Base-by-base conservation (phyloP, 345 rosid species). In the Leavenworthia alabamica region DNA sequence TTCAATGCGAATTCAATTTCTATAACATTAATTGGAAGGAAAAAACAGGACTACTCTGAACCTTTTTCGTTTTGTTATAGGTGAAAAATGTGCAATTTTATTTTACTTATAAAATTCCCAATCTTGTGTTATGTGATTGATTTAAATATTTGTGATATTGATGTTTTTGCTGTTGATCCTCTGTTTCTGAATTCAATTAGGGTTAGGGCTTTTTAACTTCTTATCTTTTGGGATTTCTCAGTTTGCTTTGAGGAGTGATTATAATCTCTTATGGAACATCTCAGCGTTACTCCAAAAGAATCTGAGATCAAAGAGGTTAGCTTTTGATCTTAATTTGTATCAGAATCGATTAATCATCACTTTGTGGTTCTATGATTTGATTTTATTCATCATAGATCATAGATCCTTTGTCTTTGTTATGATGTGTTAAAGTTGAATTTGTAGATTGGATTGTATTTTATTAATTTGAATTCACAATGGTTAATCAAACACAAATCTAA, bases 241-340 rank as follows among this genome's bases (percentile, higher is more conserved):
- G 67, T 37, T 37, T 32, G 66, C 43, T n/a, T 53, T 60, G 36
- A 32, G 16, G n/a, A 68, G 39, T 67, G 60, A 35, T 67, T 67
- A 12, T 0, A 28, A 67, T 37, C 8, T n/a, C 58, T 0, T 27
- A 68, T 70, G 74, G n/a, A n/a, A n/a, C n/a, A n/a, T n/a, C n/a
- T n/a, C n/a, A n/a, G n/a, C n/a, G n/a, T n/a, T n/a, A n/a, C n/a
- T n/a, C n/a, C n/a, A n/a, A n/a, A n/a, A n/a, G 68, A 76, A 64
- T 77, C 83, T 71, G 72, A 71, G 50, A 54, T 36, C 68, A 81
- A 76, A 64, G 89, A 83, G 97, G 96, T 87, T 60, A 48, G 82
- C 10, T 75, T 75, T 62, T 64, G 43, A 5, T 43, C 26, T 45
- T 35, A 8, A 56, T 11, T 26, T 40, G 8, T 45, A 16, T 56